phyloP scores from a whole-genome alignment of 1,284 basidiomycete species.

The Microbotryomycetes sp. region DNA sequence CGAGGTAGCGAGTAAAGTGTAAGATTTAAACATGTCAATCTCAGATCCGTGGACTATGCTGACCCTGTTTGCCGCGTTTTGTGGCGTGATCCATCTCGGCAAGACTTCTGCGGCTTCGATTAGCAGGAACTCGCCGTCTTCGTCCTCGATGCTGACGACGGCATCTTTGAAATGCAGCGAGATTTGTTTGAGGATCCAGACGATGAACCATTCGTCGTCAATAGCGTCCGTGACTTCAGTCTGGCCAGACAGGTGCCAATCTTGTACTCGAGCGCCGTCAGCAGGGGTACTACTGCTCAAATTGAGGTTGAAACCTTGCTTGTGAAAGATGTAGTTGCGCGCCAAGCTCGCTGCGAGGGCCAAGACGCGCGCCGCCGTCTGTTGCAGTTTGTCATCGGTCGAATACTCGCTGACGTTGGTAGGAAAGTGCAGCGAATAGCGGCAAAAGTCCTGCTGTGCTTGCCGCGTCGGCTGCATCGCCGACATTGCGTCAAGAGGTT shows the following conservation, averaged over 20 bases:
- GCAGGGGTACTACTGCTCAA: background rate
- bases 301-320: conserved; percentile 6
- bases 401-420: background rate
- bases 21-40: no score
- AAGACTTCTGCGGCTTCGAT: conserved; percentile 91
- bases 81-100: conserved; percentile 83
- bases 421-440: conserved; percentile 12
- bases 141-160: conserved; percentile 59
- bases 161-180: conserved; percentile 63
- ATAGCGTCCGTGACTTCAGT: conserved; percentile 88
- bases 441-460: conserved; percentile 5
- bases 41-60: no score
- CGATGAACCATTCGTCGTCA: conserved; percentile 91
- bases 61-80: conserved; percentile 84
- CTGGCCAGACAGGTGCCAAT: conserved; percentile 52
- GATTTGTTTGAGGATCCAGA: conserved; percentile 75
- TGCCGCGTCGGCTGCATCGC: background rate
- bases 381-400: background rate
- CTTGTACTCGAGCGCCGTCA: background rate
- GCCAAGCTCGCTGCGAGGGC: background rate
- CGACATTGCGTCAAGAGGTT: background rate
- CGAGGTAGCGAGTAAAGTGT: background rate
- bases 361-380: background rate
- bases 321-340: conserved; percentile 21
- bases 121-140: conserved; percentile 91